Evolutionary conservation across 768 basidiomycete species (phyloP), one percentile per base, ranked within the genome.

Genomic region (Macrolepiota dolichaula): DNA sequence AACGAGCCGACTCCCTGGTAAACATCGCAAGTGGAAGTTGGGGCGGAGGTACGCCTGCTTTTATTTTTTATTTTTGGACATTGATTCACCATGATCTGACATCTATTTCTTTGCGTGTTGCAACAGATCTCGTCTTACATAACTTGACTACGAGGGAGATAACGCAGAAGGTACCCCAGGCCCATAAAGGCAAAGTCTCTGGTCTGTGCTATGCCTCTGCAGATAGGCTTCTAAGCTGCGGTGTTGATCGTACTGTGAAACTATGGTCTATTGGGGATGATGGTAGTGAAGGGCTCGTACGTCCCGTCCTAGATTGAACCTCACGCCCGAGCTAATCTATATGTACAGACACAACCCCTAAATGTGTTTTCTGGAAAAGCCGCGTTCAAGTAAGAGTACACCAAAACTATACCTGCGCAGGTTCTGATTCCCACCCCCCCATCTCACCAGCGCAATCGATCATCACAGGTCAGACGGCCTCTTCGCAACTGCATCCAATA

Each of bases 401-500:
- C 66, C 10, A 22, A 17, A 38, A 59, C 50, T 15, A 44, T n/a
- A 44, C 52, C 36, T 36, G n/a, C 15, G 44, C 22, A 40, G 3
- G 47, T 51, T 40, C 58, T 51, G 29, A 36, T 27, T 19, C 36
- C 62, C 65, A n/a, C n/a, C n/a, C n/a, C n/a, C n/a, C n/a, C 55
- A 57, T n/a, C 27, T n/a, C 47, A 19, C 64, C 59, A 96, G 95
- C 69, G 89, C 91, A 47, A 92, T 99, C 73, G 94, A 98, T 67
- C 97, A 98, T 70, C 97, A 98, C 71, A 84, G 89, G 50, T 85
- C 85, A 37, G 91, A 96, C 61, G 79, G 89, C n/a, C 73, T 94
- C 3, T 99, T 99, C 67, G 96, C 95, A 0, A 96, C 96, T 0
- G 95, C 94, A 1, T 96, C 94, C 0, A 93, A 89, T 66, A 82